Percentiles rank a stretch among this genome's conserved stretches.
Evolutionary conservation across 2,329 filamentous ascomycete species (phyloP).

Genomic region (Huntiella savannae): DNA sequence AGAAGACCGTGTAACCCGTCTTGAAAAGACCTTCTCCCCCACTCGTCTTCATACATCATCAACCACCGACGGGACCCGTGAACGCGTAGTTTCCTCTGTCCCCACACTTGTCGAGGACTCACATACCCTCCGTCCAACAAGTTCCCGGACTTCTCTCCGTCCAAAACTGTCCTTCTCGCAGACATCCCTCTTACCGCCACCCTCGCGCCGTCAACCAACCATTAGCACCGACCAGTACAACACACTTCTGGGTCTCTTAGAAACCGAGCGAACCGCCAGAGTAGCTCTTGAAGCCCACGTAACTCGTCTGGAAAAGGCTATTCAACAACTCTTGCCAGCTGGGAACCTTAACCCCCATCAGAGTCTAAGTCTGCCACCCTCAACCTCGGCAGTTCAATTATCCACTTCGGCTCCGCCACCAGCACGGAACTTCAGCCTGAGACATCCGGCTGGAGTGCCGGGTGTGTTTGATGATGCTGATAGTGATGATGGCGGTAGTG

Average conservation of each 20-base stretch:
- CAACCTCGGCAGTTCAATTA: constrained; percentile 15
- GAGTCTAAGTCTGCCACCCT: constrained; percentile 16
- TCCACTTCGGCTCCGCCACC: constrained; percentile 25
- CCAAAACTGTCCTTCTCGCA: not conserved
- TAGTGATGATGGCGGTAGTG: not conserved
- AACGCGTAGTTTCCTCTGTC: too few species aligned
- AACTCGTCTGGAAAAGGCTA: constrained; percentile 21
- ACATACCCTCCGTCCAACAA: not conserved
- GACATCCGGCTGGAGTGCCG: constrained; percentile 1
- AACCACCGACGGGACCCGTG: too few species aligned
- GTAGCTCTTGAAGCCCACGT: constrained; percentile 37
- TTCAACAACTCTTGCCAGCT: constrained; percentile 17
- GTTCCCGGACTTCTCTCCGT: not conserved
- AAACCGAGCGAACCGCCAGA: constrained; percentile 36
- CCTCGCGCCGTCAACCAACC: constrained; percentile 6
- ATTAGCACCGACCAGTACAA: constrained; percentile 29
- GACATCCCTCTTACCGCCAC: constrained; percentile 5
- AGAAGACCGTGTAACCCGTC: constrained; percentile 30
- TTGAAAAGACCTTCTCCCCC: constrained; percentile 34
- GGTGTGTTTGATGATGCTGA: not conserved
- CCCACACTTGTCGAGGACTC: too few species aligned
- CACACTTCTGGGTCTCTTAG: constrained; percentile 31
- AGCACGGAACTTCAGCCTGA: constrained; percentile 16
- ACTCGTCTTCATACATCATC: constrained; percentile 14
- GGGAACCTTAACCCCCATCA: constrained; percentile 15